A percentile compares a stretch with the other conserved stretches of the same genome.
Evolutionary conservation across 2,329 filamentous ascomycete genomes (phyloP).

Genomic region (Sclerotinia minor): DNA sequence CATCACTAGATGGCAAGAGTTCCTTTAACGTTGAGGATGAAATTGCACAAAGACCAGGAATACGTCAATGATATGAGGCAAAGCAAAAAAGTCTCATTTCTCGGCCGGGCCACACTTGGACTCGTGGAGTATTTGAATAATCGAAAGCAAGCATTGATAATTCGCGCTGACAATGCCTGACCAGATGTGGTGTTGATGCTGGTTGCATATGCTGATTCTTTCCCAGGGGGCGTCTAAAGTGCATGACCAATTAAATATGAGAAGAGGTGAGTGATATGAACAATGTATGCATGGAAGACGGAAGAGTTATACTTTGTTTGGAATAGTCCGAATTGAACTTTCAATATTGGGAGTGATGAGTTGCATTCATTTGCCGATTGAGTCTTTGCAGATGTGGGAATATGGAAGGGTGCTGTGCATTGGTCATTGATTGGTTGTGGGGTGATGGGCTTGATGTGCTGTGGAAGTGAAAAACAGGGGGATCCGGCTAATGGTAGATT

Average conservation of each 20-base stretch:
- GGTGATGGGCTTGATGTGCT: background rate
- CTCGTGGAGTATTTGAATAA: conserved; percentile 15
- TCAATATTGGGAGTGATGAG: background rate
- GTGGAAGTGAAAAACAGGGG: conserved; percentile 3
- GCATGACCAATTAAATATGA: background rate
- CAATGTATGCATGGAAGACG: conserved; percentile 2
- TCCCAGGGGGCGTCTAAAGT: conserved; percentile 12
- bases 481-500: conserved; percentile 12
- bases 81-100: background rate
- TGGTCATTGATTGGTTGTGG: conserved; percentile 16
- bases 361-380: conserved; percentile 1
- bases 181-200: conserved; percentile 2
- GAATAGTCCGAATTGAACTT: background rate
- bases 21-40: background rate
- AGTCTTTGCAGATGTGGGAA: conserved; percentile 2
- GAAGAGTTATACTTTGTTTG: background rate
- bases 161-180: conserved; percentile 17
- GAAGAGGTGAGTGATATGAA: background rate
- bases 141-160: background rate
- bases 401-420: background rate
- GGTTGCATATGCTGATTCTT: background rate
- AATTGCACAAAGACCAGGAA: background rate
- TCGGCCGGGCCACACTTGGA: conserved; percentile 7
- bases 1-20: conserved; percentile 5
- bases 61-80: conserved; percentile 3